Evolutionary conservation across 768 basidiomycete species (phyloP).

Genomic region (Lentinula guzmanii): DNA sequence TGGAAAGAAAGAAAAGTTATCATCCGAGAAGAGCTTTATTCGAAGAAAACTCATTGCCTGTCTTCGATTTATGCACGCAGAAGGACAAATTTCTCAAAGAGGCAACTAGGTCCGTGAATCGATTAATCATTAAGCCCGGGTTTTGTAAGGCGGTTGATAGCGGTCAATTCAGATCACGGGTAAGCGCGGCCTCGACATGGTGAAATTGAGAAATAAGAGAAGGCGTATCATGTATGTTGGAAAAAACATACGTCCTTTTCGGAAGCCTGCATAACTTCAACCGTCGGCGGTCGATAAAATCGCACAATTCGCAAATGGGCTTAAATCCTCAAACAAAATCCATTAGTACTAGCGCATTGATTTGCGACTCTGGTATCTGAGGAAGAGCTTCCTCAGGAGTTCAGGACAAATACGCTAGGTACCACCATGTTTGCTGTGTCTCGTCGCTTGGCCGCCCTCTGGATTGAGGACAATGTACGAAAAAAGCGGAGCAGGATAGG

Average conservation of each 20-base stretch:
- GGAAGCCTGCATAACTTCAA: not conserved
- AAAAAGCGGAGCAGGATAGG: too few relatives aligned
- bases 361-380: not conserved
- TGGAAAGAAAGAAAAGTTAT: not conserved
- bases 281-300: conserved; percentile 3
- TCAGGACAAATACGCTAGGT: too few relatives aligned
- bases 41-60: not conserved
- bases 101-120: not conserved
- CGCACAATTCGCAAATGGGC: not conserved
- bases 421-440: too few relatives aligned
- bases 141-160: not conserved
- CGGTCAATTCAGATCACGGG: not conserved
- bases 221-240: not conserved
- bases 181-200: not conserved
- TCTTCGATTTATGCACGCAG: not conserved
- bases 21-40: not conserved
- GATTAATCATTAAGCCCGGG: not conserved
- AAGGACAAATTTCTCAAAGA: not conserved
- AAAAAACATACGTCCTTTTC: not conserved
- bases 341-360: not conserved
- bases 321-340: not conserved
- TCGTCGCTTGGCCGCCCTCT: too few relatives aligned
- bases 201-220: not conserved
- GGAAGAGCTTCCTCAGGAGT: too few relatives aligned
- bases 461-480: too few relatives aligned